Conservation (phyloP, 2,329 filamentous ascomycete species). For the Calonectria pauciramosa region DNA sequence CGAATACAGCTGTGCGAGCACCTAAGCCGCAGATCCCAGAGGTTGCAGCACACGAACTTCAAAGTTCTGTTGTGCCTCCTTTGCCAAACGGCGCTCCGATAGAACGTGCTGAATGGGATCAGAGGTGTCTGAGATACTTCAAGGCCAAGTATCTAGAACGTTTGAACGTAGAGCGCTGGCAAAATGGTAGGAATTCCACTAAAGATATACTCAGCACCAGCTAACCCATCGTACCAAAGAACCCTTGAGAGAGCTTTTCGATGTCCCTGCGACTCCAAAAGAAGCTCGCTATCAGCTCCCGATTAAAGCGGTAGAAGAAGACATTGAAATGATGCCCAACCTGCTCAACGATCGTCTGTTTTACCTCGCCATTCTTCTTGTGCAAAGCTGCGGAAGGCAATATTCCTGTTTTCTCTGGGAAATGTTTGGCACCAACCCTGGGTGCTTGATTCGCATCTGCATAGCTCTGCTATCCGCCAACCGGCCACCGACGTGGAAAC, state of each 20-base stretch:
- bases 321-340: not conserved
- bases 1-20: not conserved
- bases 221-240: not conserved
- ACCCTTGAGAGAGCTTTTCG: not conserved
- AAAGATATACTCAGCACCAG: accelerated
- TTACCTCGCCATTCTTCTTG: not conserved
- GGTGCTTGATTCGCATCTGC: not conserved
- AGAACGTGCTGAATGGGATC: not conserved
- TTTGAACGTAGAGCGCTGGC: not conserved
- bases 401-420: slow-evolving; percentile 1
- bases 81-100: not conserved
- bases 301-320: not conserved
- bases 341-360: not conserved
- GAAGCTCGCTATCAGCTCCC: not conserved
- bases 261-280: not conserved
- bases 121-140: not conserved
- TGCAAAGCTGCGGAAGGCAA: not conserved
- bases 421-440: not conserved
- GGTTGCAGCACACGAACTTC: not conserved
- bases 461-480: not conserved
- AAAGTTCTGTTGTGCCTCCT: no score
- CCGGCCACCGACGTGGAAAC: not conserved
- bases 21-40: not conserved
- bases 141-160: not conserved
- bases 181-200: not conserved